Evolutionary conservation across 1,139 yeast species (phyloP), one percentile per base, ranked within the genome.

Genomic region (Candida glucosophila): DNA sequence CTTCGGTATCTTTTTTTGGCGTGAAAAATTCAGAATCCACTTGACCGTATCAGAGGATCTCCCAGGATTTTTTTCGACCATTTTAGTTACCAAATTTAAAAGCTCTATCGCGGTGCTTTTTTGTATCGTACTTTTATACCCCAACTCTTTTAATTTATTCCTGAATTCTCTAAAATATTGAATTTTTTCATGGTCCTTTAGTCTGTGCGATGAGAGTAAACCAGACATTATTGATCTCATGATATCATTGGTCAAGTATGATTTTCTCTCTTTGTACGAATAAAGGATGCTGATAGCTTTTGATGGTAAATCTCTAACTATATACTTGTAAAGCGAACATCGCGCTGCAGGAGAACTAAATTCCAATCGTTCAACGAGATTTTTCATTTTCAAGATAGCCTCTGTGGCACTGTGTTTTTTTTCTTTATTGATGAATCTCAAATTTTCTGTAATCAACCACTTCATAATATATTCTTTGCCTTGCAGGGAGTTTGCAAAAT

Each of bases 201-300:
- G 33, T 3, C 21, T 30, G 5, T 27, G 22, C 9, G 49, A 35
- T 6, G 37, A 29, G 6, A 58, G 29, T 2, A 57, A 40, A 3
- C 62, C 65, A 11, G 47, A 36, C 27, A 52, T 44, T 11, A 44
- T 38, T 4, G 46, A 45, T 9, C 39, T 33, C 34, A 50, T 34
- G 13, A 43, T 30, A 6, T 29, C 32, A 17, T 36, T 33, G 3
- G 41, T 31, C 14, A 56, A 28, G 4, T 35, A 24, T 3, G 38
- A 23, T 22, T 44, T 42, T 11, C 37, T 39, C 5, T 35, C 25
- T 15, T 39, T 29, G 34, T 52, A 48, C 15, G 33, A 32, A 2
- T 39, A 29, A 12, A 55, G 36, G 12, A 58, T 36, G 25, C 40
- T 37, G 10, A 49, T 17, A 2, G 56, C 37, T 17, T 41, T 41